Conservation (phyloP, 768 basidiomycete species). For the Mycena crocata region DNA sequence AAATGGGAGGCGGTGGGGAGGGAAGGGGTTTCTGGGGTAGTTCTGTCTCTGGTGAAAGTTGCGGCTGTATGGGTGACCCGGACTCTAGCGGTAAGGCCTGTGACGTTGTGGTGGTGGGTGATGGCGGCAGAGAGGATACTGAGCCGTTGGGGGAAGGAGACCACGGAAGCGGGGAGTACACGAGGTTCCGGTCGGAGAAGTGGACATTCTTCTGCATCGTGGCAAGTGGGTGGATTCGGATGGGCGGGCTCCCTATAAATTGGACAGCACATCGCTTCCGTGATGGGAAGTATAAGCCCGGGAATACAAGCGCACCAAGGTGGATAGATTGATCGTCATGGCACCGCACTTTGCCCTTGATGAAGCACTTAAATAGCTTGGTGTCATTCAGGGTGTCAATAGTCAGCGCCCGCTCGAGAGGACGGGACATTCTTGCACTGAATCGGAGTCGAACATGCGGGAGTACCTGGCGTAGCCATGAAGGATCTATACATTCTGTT, state of each 20-base stretch:
- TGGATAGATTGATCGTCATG: slow-evolving; percentile 8
- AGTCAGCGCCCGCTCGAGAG: neutral
- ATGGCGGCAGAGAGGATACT: slow-evolving; percentile 23
- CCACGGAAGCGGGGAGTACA: slow-evolving; percentile 31
- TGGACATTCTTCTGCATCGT: slow-evolving; percentile 29
- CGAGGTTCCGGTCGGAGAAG: slow-evolving; percentile 27
- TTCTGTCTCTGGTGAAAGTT: neutral
- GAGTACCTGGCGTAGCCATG: no score
- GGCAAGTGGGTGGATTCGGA: neutral
- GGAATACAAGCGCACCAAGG: neutral
- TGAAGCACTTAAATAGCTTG: neutral
- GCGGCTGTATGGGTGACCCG: neutral
- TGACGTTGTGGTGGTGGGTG: slow-evolving; percentile 1
- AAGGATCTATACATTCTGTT: neutral
- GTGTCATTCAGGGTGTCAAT: neutral
- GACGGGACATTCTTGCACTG: neutral
- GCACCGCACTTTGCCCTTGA: slow-evolving; percentile 5
- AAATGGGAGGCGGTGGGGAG: slow-evolving; percentile 6
- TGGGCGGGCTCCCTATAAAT: neutral
- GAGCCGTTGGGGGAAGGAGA: slow-evolving; percentile 15
- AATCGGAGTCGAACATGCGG: neutral
- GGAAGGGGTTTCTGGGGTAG: neutral
- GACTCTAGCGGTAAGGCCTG: neutral
- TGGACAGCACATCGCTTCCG: neutral
- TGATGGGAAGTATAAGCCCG: neutral